Evolutionary conservation across 202 grass and related monocot species (phyloP).

Genomic region (Zoysia matrella): DNA sequence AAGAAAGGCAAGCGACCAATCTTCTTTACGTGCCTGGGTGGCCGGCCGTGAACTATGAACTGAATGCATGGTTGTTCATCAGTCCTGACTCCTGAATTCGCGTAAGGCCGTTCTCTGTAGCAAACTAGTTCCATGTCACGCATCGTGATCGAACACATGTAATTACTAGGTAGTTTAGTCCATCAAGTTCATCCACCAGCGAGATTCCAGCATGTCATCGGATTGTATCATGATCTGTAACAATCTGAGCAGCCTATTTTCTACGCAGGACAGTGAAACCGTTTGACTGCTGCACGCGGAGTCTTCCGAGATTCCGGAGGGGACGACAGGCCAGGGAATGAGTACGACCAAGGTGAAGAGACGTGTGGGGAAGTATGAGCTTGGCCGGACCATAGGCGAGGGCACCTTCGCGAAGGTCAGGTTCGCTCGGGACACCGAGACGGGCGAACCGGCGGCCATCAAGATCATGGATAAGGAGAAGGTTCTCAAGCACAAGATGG

Average conservation of each 20-base stretch:
- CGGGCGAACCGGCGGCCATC: slow-evolving; percentile 64
- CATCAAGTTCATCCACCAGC: too few species aligned
- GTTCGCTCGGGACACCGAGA: slow-evolving; percentile 64
- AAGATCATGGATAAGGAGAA: slow-evolving; percentile 88
- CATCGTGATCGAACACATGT: too few species aligned
- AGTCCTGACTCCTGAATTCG: too few species aligned
- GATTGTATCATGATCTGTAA: neutral
- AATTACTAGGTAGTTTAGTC: too few species aligned
- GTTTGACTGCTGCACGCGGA: neutral
- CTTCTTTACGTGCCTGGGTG: too few species aligned
- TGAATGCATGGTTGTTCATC: too few species aligned
- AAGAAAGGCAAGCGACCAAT: too few species aligned
- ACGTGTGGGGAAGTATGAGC: slow-evolving; percentile 81
- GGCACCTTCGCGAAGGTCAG: slow-evolving; percentile 83
- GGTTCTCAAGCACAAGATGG: slow-evolving; percentile 87
- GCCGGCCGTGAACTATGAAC: too few species aligned
- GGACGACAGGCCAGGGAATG: slow-evolving; percentile 46
- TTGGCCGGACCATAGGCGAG: slow-evolving; percentile 76
- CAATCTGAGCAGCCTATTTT: neutral
- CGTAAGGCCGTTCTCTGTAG: too few species aligned
- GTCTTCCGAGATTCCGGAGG: slow-evolving; percentile 7
- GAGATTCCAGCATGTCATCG: neutral
- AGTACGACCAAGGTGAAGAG: slow-evolving; percentile 81
- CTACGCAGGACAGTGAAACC: slow-evolving; percentile 41
- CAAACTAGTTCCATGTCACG: too few species aligned